phyloP scores from a whole-genome alignment of 129 eudicot species.

The Chrysanthemum seticuspe region DNA sequence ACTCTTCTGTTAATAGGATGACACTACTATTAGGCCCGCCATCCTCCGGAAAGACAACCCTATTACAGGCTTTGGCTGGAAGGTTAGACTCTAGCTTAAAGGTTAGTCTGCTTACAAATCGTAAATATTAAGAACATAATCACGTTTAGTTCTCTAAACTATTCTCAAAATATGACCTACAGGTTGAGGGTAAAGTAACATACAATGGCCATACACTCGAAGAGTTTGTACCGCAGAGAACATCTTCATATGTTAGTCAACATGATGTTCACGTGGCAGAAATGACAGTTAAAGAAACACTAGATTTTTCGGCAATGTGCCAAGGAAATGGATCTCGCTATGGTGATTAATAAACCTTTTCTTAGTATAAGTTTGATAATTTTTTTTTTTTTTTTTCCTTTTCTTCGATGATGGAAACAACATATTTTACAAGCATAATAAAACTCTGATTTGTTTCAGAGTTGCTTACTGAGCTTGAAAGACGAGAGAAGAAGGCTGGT shows the following conservation, averaged over 20 bases:
- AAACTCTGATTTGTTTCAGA: constrained; percentile 5
- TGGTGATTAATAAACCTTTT: constrained; percentile 4
- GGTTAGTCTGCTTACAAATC: constrained; percentile 23
- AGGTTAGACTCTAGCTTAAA: constrained; percentile 42
- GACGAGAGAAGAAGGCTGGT: constrained; percentile 2
- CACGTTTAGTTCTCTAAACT: background rate
- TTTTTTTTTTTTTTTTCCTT: background rate
- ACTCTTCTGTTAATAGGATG: constrained; percentile 36
- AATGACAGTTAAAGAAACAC: constrained; percentile 9
- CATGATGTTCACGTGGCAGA: constrained; percentile 14
- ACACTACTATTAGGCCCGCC: constrained; percentile 61
- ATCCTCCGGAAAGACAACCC: constrained; percentile 64
- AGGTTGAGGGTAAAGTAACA: constrained; percentile 15
- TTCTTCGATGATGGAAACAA: background rate
- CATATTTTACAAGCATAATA: background rate
- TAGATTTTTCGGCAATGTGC: constrained; percentile 6
- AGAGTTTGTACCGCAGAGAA: constrained; percentile 14
- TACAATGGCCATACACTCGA: constrained; percentile 13
- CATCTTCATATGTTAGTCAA: constrained; percentile 11
- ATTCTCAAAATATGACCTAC: background rate
- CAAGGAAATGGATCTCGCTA: constrained; percentile 12
- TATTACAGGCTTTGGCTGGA: constrained; percentile 52
- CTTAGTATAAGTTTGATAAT: background rate
- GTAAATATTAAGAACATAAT: background rate
- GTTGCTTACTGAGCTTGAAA: constrained; percentile 2